These are phyloP conservation scores for Megacollybia marginata DNA, from an alignment of 768 basidiomycete species.

Conservation along the genomic window DNA sequence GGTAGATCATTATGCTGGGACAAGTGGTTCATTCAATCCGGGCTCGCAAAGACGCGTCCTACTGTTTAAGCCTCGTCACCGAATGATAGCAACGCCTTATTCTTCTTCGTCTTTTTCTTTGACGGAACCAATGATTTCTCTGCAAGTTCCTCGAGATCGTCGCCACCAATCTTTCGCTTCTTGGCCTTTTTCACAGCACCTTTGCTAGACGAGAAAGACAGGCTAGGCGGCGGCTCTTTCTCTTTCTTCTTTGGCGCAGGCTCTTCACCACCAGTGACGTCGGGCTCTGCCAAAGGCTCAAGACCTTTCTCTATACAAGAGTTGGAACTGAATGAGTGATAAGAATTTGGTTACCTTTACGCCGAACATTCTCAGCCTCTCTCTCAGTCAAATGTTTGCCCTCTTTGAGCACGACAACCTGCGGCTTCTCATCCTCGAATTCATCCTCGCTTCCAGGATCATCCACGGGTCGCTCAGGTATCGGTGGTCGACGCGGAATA, in stretches of 20 bases:
- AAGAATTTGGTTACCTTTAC: constrained; percentile 53
- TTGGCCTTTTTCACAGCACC: constrained; percentile 25
- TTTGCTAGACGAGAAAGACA: constrained; percentile 12
- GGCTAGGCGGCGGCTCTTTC: background rate
- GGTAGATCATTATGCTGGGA: too few species aligned
- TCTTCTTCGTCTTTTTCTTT: constrained; percentile 51
- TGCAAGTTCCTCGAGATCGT: constrained; percentile 19
- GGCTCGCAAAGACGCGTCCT: too few species aligned
- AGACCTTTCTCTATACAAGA: background rate
- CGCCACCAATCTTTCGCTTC: constrained; percentile 7
- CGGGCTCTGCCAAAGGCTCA: background rate
- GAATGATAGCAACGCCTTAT: constrained; percentile 47
- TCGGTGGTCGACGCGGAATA: constrained; percentile 67
- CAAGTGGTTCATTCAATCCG: too few species aligned
- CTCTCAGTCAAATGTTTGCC: constrained; percentile 79
- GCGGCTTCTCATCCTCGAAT: constrained; percentile 76
- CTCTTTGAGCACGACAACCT: constrained; percentile 81
- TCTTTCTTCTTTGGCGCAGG: background rate
- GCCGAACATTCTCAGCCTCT: constrained; percentile 72
- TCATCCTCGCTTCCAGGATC: constrained; percentile 73
- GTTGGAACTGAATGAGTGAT: constrained; percentile 2
- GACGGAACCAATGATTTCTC: constrained; percentile 32
- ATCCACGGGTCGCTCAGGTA: constrained; percentile 59
- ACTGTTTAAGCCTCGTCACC: constrained; percentile 37
- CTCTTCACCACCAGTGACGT: constrained; percentile 27